Conservation (phyloP, 2,329 filamentous ascomycete species). For the Dactylellina drechsleri region DNA sequence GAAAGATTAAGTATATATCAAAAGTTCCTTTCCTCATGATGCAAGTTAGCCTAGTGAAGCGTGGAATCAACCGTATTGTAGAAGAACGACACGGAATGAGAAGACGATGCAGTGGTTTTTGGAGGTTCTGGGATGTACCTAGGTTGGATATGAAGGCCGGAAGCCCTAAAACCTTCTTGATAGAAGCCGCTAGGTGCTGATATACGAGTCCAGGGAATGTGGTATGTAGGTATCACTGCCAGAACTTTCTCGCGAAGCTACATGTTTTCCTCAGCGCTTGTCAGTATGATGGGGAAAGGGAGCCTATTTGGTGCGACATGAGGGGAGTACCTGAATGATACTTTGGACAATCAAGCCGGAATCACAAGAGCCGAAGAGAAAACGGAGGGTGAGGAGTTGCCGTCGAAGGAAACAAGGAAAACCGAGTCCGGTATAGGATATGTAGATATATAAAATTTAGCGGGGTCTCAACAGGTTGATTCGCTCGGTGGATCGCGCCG, state of each 20-base stretch:
- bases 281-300: conserved; percentile 11
- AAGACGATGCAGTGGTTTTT: conserved; percentile 21
- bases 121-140: conserved; percentile 23
- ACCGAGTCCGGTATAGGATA: conserved; percentile 2
- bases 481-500: conserved; percentile 42
- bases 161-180: conserved; percentile 27
- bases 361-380: conserved; percentile 19
- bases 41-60: conserved; percentile 43
- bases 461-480: conserved; percentile 42
- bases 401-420: neutral
- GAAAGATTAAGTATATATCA: conserved; percentile 24
- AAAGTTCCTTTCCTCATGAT: conserved; percentile 19
- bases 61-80: conserved; percentile 38
- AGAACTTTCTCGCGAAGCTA: conserved; percentile 47
- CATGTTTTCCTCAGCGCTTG: conserved; percentile 38
- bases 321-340: conserved; percentile 1
- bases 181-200: conserved; percentile 49
- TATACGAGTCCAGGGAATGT: conserved; percentile 28
- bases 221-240: conserved; percentile 20
- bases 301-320: conserved; percentile 4
- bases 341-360: neutral
- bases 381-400: neutral
- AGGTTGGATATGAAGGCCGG: conserved; percentile 18
- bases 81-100: conserved; percentile 39
- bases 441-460: conserved; percentile 43